Base-by-base conservation (phyloP, 2,329 filamentous ascomycete genomes). In the Drechmeria coniospora region DNA sequence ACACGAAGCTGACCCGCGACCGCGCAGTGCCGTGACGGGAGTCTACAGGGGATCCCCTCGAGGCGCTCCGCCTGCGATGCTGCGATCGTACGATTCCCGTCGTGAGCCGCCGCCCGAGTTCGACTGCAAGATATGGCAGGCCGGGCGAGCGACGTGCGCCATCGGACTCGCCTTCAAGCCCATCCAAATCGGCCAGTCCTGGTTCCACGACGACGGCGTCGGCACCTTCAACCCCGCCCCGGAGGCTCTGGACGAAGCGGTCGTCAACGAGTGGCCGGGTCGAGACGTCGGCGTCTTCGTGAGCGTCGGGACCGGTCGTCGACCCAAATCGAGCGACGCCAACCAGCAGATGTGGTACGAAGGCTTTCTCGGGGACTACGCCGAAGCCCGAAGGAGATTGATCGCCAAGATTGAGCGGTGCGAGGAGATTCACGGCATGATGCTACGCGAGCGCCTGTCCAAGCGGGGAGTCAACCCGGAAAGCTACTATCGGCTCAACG, bases 61-160 rank as follows among this genome's bases (percentile, higher is more conserved):
- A 40, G 71, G 72, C 21, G 68, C 70, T 6, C 63, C 71, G 2
- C 68, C 86, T 3, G 76, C 76, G 7, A 54, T 95, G 33, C 61
- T 98, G 30, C 77, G 90, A 38, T 95, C 87, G 2, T 98, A 98
- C 54, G 87, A 95, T 50, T 95, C 90, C 11, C 71, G 87, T 43
- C 83, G 79, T 51, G 90, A 95, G 50, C 79, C 86, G 1, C 70
- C 84, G 0, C 80, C 87, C 3, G 86, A 94, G 50, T 87, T 83
- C 35, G 80, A 93, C 46, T 93, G 86, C 54, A 92, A 78, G 25
- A 90, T 98, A 32, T 98, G 90, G 90, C 78, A 98, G 56, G 90
- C 90, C 4, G 90, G 90, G 8, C 74, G 90, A 34, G 90, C 90
- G n/a, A 98, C 90, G 1, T 82, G 71, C 29, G 82, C 90, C 1